Evolutionary conservation across 192 early-diverging fungal species (phyloP), one percentile per base, ranked within the genome.

Genomic region (Linnemannia exigua): DNA sequence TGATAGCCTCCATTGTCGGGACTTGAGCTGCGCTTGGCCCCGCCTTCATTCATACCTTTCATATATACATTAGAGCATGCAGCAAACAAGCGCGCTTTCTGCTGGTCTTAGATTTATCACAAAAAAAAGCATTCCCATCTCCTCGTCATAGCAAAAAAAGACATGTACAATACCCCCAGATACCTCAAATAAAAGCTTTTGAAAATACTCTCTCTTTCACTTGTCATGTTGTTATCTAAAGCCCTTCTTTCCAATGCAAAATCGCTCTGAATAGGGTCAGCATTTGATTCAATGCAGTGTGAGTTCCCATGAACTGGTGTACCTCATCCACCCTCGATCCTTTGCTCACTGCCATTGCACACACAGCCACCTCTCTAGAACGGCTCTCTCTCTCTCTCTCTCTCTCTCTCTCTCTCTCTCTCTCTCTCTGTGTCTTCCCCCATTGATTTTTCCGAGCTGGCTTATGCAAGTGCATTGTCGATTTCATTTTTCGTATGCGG

Each of bases 1-100:
- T 28, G 28, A 63, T 14, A 63, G 58, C 28, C 58, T 63, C 14
- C 28, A 15, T 63, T 15, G 28, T 63, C 58, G 58, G 58, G 58
- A 31, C 31, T 63, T 15, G 58, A 63, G 58, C 28, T 63, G 58
- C 25, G 58, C 58, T 63, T 63, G 58, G 58, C 58, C 58, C 58
- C 25, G 15, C 28, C n/a, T 28, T 63, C 11, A 12, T 31, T 33
- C 14, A 31, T 63, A 63, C 58, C n/a, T n/a, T n/a, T n/a, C n/a
- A n/a, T n/a, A 31, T 63, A 63, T 12, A 61, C 3, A 25, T 14
- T 15, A 50, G 17, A 63, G 15, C 25, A 63, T 19, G 28, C 58
- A 63, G 58, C 58, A 63, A 25, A 63, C 58, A 63, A 63, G 58
- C 14, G 58, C 14, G 58, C 58, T 50, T 63, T 3, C 58, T 63